Base-by-base conservation (phyloP, 495 filamentous ascomycete species). In the Aspergillus diversus region DNA sequence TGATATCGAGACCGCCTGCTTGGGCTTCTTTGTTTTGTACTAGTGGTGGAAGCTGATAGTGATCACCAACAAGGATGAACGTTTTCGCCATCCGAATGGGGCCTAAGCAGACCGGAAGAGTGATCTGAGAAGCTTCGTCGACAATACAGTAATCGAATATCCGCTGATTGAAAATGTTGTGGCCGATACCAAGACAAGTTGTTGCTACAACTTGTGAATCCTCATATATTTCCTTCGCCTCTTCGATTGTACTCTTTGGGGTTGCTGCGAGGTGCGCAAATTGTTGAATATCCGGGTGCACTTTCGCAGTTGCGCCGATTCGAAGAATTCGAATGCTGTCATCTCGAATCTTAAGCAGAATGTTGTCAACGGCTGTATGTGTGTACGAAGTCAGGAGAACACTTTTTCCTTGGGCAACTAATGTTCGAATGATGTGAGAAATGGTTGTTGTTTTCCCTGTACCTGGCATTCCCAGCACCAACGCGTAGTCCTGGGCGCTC, bases 371-470 rank as follows among this genome's bases (percentile, higher is more conserved):
- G 1, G 95, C 95, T 32, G 93, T 95, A 69, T 99, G 95, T 0
- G 94, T 98, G 75, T 97, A 98, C 0, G 93, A 97, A 9, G 95
- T 95, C 54, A 99, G 77, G 9, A 99, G 80, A 35, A 99, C 92
- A 53, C 89, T 93, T 75, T 97, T 99, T 15, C 92, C 91, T 71
- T 96, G 91, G 3, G 87, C 82, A 15, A 96, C 90, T 37, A 99
- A 83, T 11, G 94, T 91, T 17, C 92, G 89, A 73, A 99, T 97
- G 65, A 99, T 97, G 72, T 98, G 93, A 7, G 93, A 90, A 68
- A 98, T 97, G 2, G 95, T 99, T 0, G 95, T 97, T 5, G 95
- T 99, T 72, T 99, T 99, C 54, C 95, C 95, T 9, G 95, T 99
- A 9, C 95, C 95, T 1, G 95, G 95, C 95, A 99, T 98, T 15